These are phyloP conservation scores for Exophiala spinifera DNA, from an alignment of 2,329 filamentous ascomycete genomes.

Conservation along the genomic window DNA sequence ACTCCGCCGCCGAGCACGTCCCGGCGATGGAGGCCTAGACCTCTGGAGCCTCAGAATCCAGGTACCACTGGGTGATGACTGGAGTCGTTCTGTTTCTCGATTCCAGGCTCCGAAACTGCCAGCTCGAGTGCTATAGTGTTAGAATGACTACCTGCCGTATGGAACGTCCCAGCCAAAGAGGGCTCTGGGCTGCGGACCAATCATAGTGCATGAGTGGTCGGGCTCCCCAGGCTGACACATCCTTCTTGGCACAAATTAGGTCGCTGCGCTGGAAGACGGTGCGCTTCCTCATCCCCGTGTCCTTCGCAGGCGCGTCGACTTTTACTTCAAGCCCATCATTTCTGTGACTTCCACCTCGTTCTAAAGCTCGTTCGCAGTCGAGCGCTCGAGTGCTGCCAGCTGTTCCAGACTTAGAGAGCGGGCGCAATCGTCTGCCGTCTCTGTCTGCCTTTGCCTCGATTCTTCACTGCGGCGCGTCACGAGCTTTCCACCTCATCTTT, in stretches of 20 bases:
- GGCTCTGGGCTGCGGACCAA: too few species aligned
- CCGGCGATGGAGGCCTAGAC: too few species aligned
- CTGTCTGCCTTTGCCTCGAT: constrained; percentile 1
- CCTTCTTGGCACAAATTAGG: not conserved
- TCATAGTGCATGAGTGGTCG: too few species aligned
- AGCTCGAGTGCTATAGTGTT: too few species aligned
- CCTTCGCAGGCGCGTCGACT: constrained; percentile 7
- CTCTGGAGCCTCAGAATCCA: too few species aligned
- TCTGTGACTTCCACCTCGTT: too few species aligned
- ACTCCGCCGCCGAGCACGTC: too few species aligned
- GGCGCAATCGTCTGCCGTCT: constrained; percentile 13
- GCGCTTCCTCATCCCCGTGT: not conserved
- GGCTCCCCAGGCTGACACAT: not conserved
- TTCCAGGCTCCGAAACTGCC: too few species aligned
- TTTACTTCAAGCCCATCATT: constrained; percentile 1
- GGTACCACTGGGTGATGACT: too few species aligned
- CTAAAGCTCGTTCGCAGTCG: not conserved
- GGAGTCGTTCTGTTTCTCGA: too few species aligned
- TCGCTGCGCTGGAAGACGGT: not conserved
- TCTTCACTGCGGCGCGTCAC: constrained; percentile 20
- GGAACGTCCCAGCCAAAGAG: too few species aligned
- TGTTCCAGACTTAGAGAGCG: not conserved
- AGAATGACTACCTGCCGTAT: too few species aligned
- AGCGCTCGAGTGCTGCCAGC: not conserved
- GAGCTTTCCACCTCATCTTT: constrained; percentile 7